phyloP scores from a whole-genome alignment of 2,329 filamentous ascomycete genomes.

The Arthroderma sp. region DNA sequence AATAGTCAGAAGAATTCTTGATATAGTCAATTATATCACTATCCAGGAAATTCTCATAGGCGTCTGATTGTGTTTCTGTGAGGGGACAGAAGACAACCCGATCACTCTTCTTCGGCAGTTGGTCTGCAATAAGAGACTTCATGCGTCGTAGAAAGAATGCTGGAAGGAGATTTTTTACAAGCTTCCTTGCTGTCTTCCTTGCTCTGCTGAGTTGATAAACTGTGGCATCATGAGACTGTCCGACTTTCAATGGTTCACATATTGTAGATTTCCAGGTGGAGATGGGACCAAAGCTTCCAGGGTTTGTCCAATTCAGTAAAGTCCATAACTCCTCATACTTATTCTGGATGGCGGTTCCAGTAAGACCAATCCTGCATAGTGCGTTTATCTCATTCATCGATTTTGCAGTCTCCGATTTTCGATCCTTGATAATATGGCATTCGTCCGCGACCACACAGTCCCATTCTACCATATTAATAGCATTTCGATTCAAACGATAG shows the following conservation, averaged over 20 bases:
- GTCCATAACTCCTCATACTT: slow-evolving; percentile 97
- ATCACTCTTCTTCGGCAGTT: slow-evolving; percentile 89
- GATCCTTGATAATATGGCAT: slow-evolving; percentile 79
- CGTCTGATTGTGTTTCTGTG: slow-evolving; percentile 64
- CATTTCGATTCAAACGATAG: slow-evolving; percentile 62
- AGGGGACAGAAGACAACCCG: slow-evolving; percentile 90
- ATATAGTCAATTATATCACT: slow-evolving; percentile 60
- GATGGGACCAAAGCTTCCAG: slow-evolving; percentile 55
- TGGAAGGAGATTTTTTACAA: slow-evolving; percentile 78
- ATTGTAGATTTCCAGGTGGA: slow-evolving; percentile 70
- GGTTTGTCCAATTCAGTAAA: slow-evolving; percentile 89
- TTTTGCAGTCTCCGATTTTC: slow-evolving; percentile 61
- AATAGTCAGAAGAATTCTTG: slow-evolving; percentile 53
- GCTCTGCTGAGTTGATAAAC: slow-evolving; percentile 68
- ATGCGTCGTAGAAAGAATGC: slow-evolving; percentile 83
- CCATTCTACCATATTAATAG: slow-evolving; percentile 78
- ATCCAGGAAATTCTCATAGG: slow-evolving; percentile 71
- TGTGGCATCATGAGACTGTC: slow-evolving; percentile 87
- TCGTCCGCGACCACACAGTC: slow-evolving; percentile 92
- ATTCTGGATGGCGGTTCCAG: slow-evolving; percentile 94
- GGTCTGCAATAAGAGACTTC: slow-evolving; percentile 83
- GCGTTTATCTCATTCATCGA: slow-evolving; percentile 86
- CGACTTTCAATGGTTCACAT: slow-evolving; percentile 65
- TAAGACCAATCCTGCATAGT: slow-evolving; percentile 82
- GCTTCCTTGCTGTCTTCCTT: slow-evolving; percentile 66